Evolutionary conservation across 345 rosid genomes (phyloP).

Genomic region (Gossypium herbaceum): DNA sequence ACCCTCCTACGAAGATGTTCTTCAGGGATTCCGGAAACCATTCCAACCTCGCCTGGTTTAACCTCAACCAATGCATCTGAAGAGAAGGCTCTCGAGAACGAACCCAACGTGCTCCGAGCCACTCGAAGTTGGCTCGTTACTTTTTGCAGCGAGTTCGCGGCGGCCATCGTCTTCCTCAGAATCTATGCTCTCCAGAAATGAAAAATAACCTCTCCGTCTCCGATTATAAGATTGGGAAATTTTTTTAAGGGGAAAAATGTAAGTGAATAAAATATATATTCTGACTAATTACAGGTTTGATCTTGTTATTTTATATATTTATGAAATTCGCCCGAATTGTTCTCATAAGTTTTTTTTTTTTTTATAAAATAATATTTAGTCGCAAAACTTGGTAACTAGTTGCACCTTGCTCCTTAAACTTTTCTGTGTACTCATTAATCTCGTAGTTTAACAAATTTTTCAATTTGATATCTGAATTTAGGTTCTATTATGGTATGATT

Average conservation of each 20-base stretch:
- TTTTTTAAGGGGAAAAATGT: neutral
- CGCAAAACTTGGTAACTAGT: no score
- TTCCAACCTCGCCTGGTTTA: conserved; percentile 81
- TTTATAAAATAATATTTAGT: no score
- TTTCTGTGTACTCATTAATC: no score
- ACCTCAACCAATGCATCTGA: conserved; percentile 67
- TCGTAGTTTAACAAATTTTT: rapidly evolving
- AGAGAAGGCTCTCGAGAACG: conserved; percentile 43
- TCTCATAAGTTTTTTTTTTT: neutral
- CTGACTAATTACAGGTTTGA: neutral
- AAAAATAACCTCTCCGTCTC: neutral
- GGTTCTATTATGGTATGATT: no score
- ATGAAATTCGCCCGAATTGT: neutral
- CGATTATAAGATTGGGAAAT: neutral
- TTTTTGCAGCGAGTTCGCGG: conserved; percentile 50
- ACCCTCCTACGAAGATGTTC: conserved; percentile 76
- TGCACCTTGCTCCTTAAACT: no score
- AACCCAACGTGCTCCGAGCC: conserved; percentile 25
- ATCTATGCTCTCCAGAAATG: neutral
- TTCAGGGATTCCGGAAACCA: conserved; percentile 88
- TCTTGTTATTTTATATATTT: neutral
- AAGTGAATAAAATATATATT: neutral
- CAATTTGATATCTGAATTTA: no score
- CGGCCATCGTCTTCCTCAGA: conserved; percentile 45
- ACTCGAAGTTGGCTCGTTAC: conserved; percentile 32